Conservation (phyloP, 202 grass and related monocot species). For the Setaria viridis region DNA sequence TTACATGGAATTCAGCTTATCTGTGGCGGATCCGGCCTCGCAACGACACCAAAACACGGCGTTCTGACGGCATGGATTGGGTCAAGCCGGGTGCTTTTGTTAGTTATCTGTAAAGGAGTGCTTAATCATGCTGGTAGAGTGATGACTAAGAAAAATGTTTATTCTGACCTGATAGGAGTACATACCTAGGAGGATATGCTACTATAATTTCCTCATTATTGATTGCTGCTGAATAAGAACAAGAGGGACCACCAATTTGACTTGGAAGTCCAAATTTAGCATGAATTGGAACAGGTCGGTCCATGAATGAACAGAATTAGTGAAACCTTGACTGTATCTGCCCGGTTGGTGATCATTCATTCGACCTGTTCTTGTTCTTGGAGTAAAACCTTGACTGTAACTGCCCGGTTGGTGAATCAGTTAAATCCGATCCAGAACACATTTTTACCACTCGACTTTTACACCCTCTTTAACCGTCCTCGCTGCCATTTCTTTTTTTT, state of each 20-base stretch:
- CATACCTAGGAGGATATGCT: not conserved
- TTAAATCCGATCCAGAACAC: conserved; percentile 15
- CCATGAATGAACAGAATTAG: not conserved
- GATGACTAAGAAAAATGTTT: not conserved
- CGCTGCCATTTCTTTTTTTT: not conserved
- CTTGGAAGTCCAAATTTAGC: conserved; percentile 37
- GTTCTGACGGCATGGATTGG: conserved; percentile 5
- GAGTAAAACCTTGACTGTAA: not conserved
- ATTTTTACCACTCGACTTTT: not conserved
- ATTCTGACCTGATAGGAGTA: conserved; percentile 5
- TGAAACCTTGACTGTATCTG: not conserved
- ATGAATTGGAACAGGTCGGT: not conserved
- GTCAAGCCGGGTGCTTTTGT: not conserved
- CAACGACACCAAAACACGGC: conserved; percentile 40
- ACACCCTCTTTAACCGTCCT: not conserved
- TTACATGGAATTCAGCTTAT: not conserved
- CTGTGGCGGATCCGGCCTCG: conserved; percentile 5
- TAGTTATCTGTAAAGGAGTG: not conserved
- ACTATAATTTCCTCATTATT: not conserved
- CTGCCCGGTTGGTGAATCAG: conserved; percentile 4
- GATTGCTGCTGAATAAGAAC: not conserved
- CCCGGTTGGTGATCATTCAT: conserved; percentile 5
- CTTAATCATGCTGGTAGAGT: conserved; percentile 11
- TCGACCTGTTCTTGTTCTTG: conserved; percentile 24
- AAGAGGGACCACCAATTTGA: conserved; percentile 12